Percentiles rank a stretch among this genome's conserved stretches.
These are phyloP conservation scores for Diplogelasinospora grovesii DNA, from an alignment of 495 filamentous ascomycete species.

Conservation along the genomic window DNA sequence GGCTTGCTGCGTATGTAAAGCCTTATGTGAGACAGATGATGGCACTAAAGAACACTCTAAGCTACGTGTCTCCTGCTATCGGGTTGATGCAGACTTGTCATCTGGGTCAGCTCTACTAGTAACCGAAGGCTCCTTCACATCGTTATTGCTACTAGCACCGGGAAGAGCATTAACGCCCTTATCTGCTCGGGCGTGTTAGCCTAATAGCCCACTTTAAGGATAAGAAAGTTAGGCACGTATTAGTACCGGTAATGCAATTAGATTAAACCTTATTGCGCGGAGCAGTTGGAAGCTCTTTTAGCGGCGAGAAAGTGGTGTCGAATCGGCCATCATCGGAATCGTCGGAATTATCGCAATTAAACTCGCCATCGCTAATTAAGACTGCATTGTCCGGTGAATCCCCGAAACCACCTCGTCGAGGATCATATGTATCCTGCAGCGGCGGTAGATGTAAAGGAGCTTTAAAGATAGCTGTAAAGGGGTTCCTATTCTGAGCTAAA, in stretches of 20 bases:
- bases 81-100: too few species aligned
- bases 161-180: conserved; percentile 11
- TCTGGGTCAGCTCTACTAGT: too few species aligned
- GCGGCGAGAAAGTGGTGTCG: conserved; percentile 9
- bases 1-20: conserved; percentile 5
- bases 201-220: conserved; percentile 6
- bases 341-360: conserved; percentile 8
- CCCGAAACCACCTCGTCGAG: conserved; percentile 1
- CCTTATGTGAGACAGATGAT: background rate
- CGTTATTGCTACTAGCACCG: conserved; percentile 7
- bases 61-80: too few species aligned
- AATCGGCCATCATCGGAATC: conserved; percentile 8
- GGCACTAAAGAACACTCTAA: too few species aligned
- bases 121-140: conserved; percentile 11
- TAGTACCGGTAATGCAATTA: conserved; percentile 6
- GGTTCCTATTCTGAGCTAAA: conserved; percentile 3
- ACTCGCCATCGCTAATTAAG: conserved; percentile 11
- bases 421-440: conserved; percentile 6
- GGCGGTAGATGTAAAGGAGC: conserved; percentile 7
- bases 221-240: conserved; percentile 14
- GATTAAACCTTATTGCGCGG: conserved; percentile 6
- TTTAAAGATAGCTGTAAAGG: conserved; percentile 6
- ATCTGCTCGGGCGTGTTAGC: conserved; percentile 12
- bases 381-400: conserved; percentile 6
- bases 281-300: conserved; percentile 7